Base-by-base conservation (phyloP, 352 stramenopile species). In the Phytophthora sansomeana region DNA sequence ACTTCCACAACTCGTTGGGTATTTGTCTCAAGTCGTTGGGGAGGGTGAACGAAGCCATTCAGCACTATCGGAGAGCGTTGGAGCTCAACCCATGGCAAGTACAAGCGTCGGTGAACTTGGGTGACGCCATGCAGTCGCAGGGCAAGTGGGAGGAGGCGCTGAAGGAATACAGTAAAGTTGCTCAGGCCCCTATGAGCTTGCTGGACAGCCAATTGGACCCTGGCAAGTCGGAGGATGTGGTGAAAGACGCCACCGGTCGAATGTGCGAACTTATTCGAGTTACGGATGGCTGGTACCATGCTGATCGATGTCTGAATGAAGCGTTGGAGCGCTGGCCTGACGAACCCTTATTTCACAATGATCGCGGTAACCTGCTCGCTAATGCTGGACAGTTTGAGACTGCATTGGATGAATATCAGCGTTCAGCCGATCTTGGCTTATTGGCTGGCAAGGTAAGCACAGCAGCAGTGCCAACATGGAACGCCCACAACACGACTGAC, bases 71-170 rank as follows among this genome's bases (percentile, higher is more conserved):
- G 3, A 58, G 60, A 5, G 87, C 85, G 1, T 49, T 95, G 26
- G 72, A 82, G 62, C 63, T 95, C 1, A 57, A 72, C 10, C 81
- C 86, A 8, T 67, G 72, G 50, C 79, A 67, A 29, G 32, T 82
- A 3, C 53, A 87, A 36, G 74, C 82, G 9, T 60, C 72, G 16
- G 59, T 92, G 5, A 83, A 82, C n/a, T 61, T 92, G n/a, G 86
- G 81, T 0, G 54, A 81, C 33, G 63, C 76, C 13, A 74, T 80
- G 46, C 76, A 87, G 50, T 54, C 62, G 6, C 48, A 76, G 16
- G 76, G 74, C 9, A 73, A 90, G 30, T 92, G 80, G 73, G 72
- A 89, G 16, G 80, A 84, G 19, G 81, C 84, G 0, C 52, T 93
- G 43, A 66, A 75, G 16, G 74, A 81, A 38, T 92, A 86, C 46